Percentiles rank a stretch among this genome's conserved stretches.
phyloP scores from a whole-genome alignment of 352 stramenopile species.

The Phytophthora tubulina region DNA sequence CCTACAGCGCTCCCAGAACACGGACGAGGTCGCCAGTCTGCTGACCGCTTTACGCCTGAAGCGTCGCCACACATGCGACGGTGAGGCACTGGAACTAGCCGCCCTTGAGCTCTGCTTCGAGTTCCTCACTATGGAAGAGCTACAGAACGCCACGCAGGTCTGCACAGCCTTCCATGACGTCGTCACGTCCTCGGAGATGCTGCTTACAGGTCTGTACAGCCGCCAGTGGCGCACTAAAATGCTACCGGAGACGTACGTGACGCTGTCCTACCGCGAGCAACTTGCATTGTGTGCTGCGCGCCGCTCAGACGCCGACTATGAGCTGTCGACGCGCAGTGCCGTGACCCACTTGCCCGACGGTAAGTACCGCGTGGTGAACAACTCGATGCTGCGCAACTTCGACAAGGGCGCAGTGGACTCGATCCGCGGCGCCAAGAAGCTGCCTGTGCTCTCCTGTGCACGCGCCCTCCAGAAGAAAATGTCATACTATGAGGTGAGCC shows the following conservation, averaged over 20 bases:
- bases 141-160: constrained; percentile 53
- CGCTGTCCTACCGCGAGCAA: constrained; percentile 54
- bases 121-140: constrained; percentile 68
- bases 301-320: constrained; percentile 38
- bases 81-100: constrained; percentile 47
- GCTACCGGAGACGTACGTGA: constrained; percentile 49
- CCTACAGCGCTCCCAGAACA: constrained; percentile 53
- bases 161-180: constrained; percentile 73
- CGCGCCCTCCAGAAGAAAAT: constrained; percentile 61
- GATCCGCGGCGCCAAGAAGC: constrained; percentile 58
- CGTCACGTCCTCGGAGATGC: constrained; percentile 47
- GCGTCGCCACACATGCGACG: constrained; percentile 28
- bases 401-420: constrained; percentile 76
- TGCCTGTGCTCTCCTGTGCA: constrained; percentile 68
- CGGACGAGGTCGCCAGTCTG: constrained; percentile 20
- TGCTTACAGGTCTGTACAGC: constrained; percentile 70
- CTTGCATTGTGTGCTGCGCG: constrained; percentile 57
- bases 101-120: constrained; percentile 80
- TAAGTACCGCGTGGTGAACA: constrained; percentile 72
- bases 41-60: constrained; percentile 31
- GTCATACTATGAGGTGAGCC: constrained; percentile 82
- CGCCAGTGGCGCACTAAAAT: constrained; percentile 58
- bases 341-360: constrained; percentile 51
- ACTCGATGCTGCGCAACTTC: constrained; percentile 88
- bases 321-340: constrained; percentile 70